Percentiles rank a stretch among this genome's conserved stretches.
Conservation (phyloP, 176 grass and related monocot species). For the Phoenix dactylifera region DNA sequence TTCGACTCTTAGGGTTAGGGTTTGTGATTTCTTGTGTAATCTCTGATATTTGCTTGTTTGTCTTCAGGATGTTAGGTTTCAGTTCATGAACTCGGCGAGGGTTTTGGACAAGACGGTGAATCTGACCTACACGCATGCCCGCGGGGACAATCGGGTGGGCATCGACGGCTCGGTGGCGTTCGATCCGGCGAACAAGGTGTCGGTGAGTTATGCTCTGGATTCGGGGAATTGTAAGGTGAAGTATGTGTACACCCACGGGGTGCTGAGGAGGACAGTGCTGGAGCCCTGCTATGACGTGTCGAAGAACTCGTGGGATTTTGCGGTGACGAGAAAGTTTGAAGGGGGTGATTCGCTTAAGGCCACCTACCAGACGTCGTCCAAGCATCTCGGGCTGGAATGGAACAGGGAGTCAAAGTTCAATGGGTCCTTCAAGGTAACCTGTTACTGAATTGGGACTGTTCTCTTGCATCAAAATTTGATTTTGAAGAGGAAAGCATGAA, state of each 20-base stretch:
- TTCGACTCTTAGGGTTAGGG: too few species aligned
- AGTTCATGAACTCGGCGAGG: conserved; percentile 75
- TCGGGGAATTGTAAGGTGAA: conserved; percentile 50
- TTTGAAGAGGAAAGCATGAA: too few species aligned
- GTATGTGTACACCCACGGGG: conserved; percentile 72
- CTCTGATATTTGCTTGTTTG: background rate
- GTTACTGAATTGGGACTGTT: background rate
- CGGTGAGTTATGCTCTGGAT: conserved; percentile 49
- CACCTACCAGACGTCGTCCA: conserved; percentile 64
- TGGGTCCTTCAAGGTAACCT: conserved; percentile 65
- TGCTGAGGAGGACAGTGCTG: conserved; percentile 46
- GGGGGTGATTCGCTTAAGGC: conserved; percentile 51
- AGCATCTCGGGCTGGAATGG: conserved; percentile 69
- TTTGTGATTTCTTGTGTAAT: too few species aligned
- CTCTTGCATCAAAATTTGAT: background rate
- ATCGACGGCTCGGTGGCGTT: conserved; percentile 53
- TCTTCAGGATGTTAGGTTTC: conserved; percentile 68
- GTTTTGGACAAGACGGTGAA: conserved; percentile 71
- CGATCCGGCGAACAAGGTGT: conserved; percentile 69
- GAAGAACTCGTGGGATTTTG: conserved; percentile 84
- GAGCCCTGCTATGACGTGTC: conserved; percentile 68
- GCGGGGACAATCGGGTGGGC: conserved; percentile 30
- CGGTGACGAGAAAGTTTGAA: conserved; percentile 46
- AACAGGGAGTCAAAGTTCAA: conserved; percentile 41
- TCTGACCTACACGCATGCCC: conserved; percentile 62